Base-by-base conservation (phyloP, 495 filamentous ascomycete genomes). In the Aspergillus ellipticus region DNA sequence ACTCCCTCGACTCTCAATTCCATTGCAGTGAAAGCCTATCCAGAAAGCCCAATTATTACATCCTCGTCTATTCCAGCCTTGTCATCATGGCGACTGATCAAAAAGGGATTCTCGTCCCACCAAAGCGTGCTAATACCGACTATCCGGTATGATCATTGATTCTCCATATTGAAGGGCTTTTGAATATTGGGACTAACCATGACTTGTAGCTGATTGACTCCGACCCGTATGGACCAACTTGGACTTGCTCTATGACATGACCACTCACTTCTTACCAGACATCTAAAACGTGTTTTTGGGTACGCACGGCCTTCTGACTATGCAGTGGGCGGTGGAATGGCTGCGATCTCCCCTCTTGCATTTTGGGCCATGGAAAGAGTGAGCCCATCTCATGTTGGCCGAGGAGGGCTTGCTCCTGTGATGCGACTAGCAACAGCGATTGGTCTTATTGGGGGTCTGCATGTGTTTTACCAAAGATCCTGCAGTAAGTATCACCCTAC, bases 241-340 rank as follows among this genome's bases (percentile, higher is more conserved):
- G 33, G 51, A 55, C 24, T 56, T 56, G n/a, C 15, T 17, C 9
- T 47, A 13, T 39, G 22, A 6, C 52, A 47, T 33, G 57, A 49
- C 21, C 65, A 54, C 66, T 72, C 35, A 73, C 55, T 58, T 51
- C 33, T 26, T 51, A n/a, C 46, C 62, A 97, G 95, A 60, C 93
- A 98, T 72, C 84, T 97, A 74, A 88, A 79, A 68, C 87, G 95
- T 64, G 94, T 97, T 42, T 67, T 95, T 51, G 71, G 83, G 64
- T 98, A 97, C 81, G 88, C 92, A 49, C 84, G 94, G 24, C 73
- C 83, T 29, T 86, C 82, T 41, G 94, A 98, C 74, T 97, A 94
- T 65, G 80, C 76, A 7, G 73, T 85, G 57, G 92, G 85, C 53
- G 77, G 79, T 58, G 81, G 76, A 6, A 77, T 85, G 31, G 85